Base-by-base conservation (phyloP, 1,284 basidiomycete species). In the Sporisorium scitamineum region DNA sequence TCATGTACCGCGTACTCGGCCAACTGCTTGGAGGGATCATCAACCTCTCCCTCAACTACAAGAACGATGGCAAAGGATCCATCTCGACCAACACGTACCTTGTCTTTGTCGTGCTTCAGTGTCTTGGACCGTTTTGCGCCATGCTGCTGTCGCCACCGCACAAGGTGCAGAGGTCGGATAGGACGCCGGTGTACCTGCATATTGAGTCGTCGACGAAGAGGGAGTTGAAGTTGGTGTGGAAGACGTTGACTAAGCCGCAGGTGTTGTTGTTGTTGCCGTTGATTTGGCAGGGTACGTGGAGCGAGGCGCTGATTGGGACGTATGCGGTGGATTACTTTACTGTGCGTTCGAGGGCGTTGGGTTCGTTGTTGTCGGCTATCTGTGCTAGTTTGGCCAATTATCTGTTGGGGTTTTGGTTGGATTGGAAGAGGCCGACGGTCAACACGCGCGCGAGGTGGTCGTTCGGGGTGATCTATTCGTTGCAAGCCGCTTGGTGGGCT, bases 81-180 rank as follows among this genome's bases (percentile, higher is more conserved):
- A 77, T 87, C 44, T 71, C 65, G 18, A 78, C 73, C 29, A 79
- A 83, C 37, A 86, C 86, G 1, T 87, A 85, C 64, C 68, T 86
- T 57, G 84, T 87, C 27, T 86, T 87, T 60, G 85, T 87, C 37
- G 83, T 80, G 0, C 76, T 87, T n/a, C 84, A 85, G 52, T 76
- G 75, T 29, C 13, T 85, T 14, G 84, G 80, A 1, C 86, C 86
- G 0, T 68, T 86, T 41, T 67, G 79, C 4, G 84, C 83, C 0
- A 53, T 86, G 47, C 70, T 86, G 3, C 77, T 87, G 11, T 73
- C 60, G 27, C 69, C 72, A 62, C 86, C 86, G 4, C 67, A 75
- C 47, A 79, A 86, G 70, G 86, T 87, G 22, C 84, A 86, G 67
- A 61, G 87, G 2, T 65, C 64, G 5, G 86, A 87, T 61, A 74